Base-by-base conservation (phyloP, 2,329 filamentous ascomycete genomes). In the Colletotrichum liaoningense region DNA sequence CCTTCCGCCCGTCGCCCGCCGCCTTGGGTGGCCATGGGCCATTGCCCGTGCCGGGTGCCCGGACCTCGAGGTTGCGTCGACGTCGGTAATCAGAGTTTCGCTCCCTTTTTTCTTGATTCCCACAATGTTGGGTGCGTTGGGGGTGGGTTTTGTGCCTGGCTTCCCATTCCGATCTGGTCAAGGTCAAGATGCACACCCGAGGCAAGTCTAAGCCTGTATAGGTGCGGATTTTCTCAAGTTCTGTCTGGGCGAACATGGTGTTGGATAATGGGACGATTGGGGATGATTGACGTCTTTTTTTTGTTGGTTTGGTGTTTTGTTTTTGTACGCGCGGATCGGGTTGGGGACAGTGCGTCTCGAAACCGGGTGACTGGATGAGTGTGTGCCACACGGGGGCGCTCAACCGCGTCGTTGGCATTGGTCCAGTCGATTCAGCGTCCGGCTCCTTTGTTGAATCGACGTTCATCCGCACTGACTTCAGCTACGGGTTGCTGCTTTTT, bases 281-380 rank as follows among this genome's bases (percentile, higher is more conserved):
- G 19, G 30, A 33, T 12, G 33, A 35, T 35, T 35, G 33, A 35
- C 33, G 33, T 35, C 33, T 33, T 35, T 28, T 19, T 19, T 11
- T 63, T 19, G 5, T 42, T 66, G 52, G 28, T 24, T n/a, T 33
- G 33, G n/a, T 26, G 12, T 8, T 8, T 11, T 24, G 24, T 38
- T 38, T 38, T 5, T 38, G 35, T 46, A 14, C 7, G 62, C 24
- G 30, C 63, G 63, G 52, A n/a, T 56, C 56, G 33, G 22, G 5
- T 16, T 26, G 62, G 24, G 67, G 42, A 56, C 63, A 42, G 63
- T 70, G 56, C 68, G 67, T 24, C 11, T 19, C 16, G 28, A 19
- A 46, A 22, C 19, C n/a, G 38, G 52, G 22, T n/a, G 42, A 49
- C 42, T 49, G 42, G 19, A 19, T 19, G 42, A n/a, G 42, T 49